A percentile compares a stretch with the other conserved stretches of the same genome.
phyloP scores from a whole-genome alignment of 441 rosid species.

The Rhodomyrtus psidioides region DNA sequence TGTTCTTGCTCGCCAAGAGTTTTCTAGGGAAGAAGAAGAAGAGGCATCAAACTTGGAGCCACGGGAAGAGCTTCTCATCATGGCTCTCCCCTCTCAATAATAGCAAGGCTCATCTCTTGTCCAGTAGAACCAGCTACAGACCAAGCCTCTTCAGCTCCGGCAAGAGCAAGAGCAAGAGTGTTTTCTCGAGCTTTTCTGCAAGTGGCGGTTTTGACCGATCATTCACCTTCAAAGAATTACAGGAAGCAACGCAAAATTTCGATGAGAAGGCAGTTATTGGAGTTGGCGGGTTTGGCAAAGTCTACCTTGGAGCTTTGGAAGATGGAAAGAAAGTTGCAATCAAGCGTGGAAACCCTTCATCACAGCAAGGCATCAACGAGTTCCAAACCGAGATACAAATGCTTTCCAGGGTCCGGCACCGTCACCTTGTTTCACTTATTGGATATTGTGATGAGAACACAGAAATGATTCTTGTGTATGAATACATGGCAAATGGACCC shows the following conservation, averaged over 20 bases:
- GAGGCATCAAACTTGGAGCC: slow-evolving; percentile 46
- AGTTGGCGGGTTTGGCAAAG: slow-evolving; percentile 62
- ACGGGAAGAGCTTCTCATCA: slow-evolving; percentile 55
- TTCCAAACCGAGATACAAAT: slow-evolving; percentile 62
- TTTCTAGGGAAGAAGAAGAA: slow-evolving; percentile 30
- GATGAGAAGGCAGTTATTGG: slow-evolving; percentile 47
- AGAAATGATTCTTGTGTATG: slow-evolving; percentile 62
- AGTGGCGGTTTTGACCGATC: slow-evolving; percentile 40
- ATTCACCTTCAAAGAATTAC: slow-evolving; percentile 38
- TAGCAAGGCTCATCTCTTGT: slow-evolving; percentile 25
- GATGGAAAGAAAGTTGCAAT: slow-evolving; percentile 46
- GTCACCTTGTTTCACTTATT: slow-evolving; percentile 50
- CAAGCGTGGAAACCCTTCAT: slow-evolving; percentile 44
- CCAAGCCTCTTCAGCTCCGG: slow-evolving; percentile 40
- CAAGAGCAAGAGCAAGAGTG: slow-evolving; percentile 41
- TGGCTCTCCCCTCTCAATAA: slow-evolving; percentile 46
- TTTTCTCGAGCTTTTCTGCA: slow-evolving; percentile 36
- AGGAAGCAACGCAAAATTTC: slow-evolving; percentile 40
- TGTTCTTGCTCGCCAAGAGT: slow-evolving; percentile 24
- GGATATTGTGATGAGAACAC: slow-evolving; percentile 52
- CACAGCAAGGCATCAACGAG: slow-evolving; percentile 56
- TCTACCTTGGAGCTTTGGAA: slow-evolving; percentile 32
- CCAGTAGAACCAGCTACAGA: slow-evolving; percentile 45
- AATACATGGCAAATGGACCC: slow-evolving; percentile 62
- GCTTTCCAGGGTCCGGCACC: slow-evolving; percentile 56